phyloP scores from a whole-genome alignment of 2,329 filamentous ascomycete species.

The Geosmithia putterillii region DNA sequence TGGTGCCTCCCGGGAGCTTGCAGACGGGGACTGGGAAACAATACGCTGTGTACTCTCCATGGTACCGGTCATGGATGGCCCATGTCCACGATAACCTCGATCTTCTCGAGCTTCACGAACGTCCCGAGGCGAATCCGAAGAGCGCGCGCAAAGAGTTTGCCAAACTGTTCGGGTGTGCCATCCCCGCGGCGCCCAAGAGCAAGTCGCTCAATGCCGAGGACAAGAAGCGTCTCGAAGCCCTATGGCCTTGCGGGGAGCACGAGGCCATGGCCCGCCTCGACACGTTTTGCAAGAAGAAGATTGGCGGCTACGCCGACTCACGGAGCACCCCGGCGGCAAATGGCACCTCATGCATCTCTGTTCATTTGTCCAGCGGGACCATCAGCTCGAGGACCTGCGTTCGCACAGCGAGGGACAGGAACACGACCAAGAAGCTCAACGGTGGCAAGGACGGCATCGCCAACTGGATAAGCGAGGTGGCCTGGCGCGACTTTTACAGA shows the following conservation, averaged over 20 bases:
- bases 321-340: constrained; percentile 55
- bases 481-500: constrained; percentile 82
- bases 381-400: constrained; percentile 57
- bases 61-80: constrained; percentile 66
- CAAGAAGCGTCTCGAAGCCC: constrained; percentile 36
- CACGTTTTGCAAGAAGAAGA: constrained; percentile 55
- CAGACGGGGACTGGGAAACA: constrained; percentile 59
- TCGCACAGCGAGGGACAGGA: constrained; percentile 46
- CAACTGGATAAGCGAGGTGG: constrained; percentile 71
- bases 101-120: constrained; percentile 48
- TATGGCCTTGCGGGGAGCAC: constrained; percentile 68
- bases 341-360: constrained; percentile 56
- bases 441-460: constrained; percentile 53
- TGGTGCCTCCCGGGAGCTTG: constrained; percentile 63
- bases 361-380: constrained; percentile 59
- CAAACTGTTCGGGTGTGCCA: constrained; percentile 43
- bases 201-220: constrained; percentile 46
- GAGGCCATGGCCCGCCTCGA: constrained; percentile 53
- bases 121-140: constrained; percentile 22
- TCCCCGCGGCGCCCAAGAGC: constrained; percentile 50
- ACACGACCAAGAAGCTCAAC: constrained; percentile 53
- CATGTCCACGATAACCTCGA: constrained; percentile 60
- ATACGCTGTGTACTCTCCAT: constrained; percentile 76
- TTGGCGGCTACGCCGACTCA: constrained; percentile 46
- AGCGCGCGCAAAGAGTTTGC: constrained; percentile 29